Percentiles rank a stretch among this genome's conserved stretches.
These are phyloP conservation scores for grape (Vitis vinifera) DNA, from an alignment of 164 flowering plant species.

Conservation along the genomic window ASM3070453v1 NC_081812.1:22272001-22272500, in stretches of 20 bases:
- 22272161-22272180: no score
- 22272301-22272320: slow-evolving; percentile 84
- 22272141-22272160: no score
- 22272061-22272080: no score
- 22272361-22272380: slow-evolving; percentile 66
- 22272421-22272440: slow-evolving; percentile 87
- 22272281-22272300: slow-evolving; percentile 5
- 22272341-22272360: slow-evolving; percentile 69
- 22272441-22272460: slow-evolving; percentile 94
- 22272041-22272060: neutral
- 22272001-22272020: neutral
- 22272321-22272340: slow-evolving; percentile 74
- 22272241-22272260: no score
- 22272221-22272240: no score
- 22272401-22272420: slow-evolving; percentile 86
- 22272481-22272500: neutral
- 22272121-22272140: no score
- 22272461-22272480: slow-evolving; percentile 76
- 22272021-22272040: neutral
- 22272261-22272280: neutral
- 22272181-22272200: no score
- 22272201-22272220: no score
- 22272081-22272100: no score
- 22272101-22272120: no score
- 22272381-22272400: slow-evolving; percentile 66